Percentiles rank a stretch among this genome's conserved stretches.
Evolutionary conservation across 306 rosid species (phyloP).

Genomic region (Oemleria cerasiformis): DNA sequence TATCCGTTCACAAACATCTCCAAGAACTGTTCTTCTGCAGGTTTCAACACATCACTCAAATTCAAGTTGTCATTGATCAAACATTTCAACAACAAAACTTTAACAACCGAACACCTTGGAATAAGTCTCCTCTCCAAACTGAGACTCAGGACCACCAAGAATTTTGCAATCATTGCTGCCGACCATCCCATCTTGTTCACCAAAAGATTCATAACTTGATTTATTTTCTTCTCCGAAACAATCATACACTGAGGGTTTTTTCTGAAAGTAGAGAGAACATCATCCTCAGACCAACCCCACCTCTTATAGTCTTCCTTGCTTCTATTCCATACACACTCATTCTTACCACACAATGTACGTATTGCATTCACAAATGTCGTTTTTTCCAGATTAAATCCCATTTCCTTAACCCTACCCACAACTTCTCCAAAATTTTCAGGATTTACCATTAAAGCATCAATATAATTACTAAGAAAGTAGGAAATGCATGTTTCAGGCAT

Average conservation of each 20-base stretch:
- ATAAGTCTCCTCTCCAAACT: slow-evolving; percentile 40
- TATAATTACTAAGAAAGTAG: too few species aligned
- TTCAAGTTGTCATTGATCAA: slow-evolving; percentile 11
- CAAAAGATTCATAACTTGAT: slow-evolving; percentile 32
- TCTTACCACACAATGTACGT: too few species aligned
- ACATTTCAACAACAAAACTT: slow-evolving; percentile 27
- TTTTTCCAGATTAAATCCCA: too few species aligned
- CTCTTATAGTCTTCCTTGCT: too few species aligned
- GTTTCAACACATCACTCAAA: neutral
- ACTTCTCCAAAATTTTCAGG: neutral
- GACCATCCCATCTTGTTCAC: slow-evolving; percentile 30
- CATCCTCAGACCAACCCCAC: too few species aligned
- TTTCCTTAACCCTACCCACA: too few species aligned
- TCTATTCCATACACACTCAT: too few species aligned
- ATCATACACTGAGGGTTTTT: slow-evolving; percentile 5
- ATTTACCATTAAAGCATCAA: too few species aligned
- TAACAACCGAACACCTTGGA: slow-evolving; percentile 36
- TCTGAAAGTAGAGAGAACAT: too few species aligned
- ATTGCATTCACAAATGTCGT: too few species aligned
- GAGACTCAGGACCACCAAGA: neutral
- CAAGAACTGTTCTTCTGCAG: slow-evolving; percentile 17
- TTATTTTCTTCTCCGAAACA: slow-evolving; percentile 30
- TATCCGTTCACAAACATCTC: slow-evolving; percentile 17
- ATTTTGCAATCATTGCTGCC: slow-evolving; percentile 16
- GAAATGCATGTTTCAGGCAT: too few species aligned